Percentiles rank a stretch among this genome's conserved stretches.
Evolutionary conservation across 257 asterid species (phyloP).

Genomic region (Jacaranda copaia): DNA sequence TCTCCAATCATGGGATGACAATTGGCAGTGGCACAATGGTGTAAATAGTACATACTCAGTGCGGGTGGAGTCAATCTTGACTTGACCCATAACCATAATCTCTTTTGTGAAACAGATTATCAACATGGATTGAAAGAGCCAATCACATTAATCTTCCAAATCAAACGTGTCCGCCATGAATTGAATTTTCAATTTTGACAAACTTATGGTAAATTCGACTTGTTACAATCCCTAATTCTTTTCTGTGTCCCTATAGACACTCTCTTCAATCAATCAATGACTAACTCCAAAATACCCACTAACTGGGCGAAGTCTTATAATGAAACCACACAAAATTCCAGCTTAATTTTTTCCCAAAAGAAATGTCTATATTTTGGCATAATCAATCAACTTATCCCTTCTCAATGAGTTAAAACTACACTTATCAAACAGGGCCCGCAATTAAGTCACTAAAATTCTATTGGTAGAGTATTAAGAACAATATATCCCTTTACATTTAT

Average conservation of each 20-base stretch:
- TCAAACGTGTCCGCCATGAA: too few species aligned
- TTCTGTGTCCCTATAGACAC: background rate
- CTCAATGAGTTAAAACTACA: conserved; percentile 7
- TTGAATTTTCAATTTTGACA: too few species aligned
- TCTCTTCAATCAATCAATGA: background rate
- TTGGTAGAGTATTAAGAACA: conserved; percentile 30
- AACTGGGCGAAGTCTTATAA: background rate
- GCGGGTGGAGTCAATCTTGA: too few species aligned
- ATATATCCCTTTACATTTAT: background rate
- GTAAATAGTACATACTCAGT: too few species aligned
- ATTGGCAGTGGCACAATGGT: too few species aligned
- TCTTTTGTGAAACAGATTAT: too few species aligned
- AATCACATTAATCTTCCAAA: too few species aligned
- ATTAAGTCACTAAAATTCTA: conserved; percentile 15
- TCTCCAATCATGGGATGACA: too few species aligned
- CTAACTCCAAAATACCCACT: background rate
- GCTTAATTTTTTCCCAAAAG: background rate
- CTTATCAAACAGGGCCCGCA: conserved; percentile 19
- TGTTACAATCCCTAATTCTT: too few species aligned
- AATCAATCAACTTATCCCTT: conserved; percentile 18
- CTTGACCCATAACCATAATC: too few species aligned
- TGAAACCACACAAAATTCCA: background rate
- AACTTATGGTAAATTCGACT: too few species aligned
- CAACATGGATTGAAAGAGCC: too few species aligned
- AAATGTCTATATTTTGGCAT: conserved; percentile 15